Percentiles rank a stretch among this genome's conserved stretches.
phyloP scores from a whole-genome alignment of 768 basidiomycete genomes.

The Zangia roseola region DNA sequence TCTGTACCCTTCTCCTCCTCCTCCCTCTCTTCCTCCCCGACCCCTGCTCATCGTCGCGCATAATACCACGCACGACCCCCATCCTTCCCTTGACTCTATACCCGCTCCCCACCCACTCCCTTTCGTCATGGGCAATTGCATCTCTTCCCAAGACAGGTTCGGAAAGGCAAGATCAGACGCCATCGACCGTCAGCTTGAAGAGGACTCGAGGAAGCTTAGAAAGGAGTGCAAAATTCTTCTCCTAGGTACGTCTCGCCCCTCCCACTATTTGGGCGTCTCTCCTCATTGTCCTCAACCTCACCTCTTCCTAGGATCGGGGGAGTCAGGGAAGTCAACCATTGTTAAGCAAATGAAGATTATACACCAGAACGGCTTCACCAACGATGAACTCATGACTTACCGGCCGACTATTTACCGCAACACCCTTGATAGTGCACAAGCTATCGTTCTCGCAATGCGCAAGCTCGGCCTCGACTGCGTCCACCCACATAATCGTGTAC shows the following conservation, averaged over 20 bases:
- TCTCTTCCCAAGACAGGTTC: constrained; percentile 53
- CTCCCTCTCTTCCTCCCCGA: too few species aligned
- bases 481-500: constrained; percentile 59
- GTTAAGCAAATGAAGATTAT: constrained; percentile 99
- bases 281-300: neutral
- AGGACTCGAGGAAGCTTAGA: constrained; percentile 77
- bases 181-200: constrained; percentile 84
- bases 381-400: constrained; percentile 73
- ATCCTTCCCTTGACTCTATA: neutral
- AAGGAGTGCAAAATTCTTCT: constrained; percentile 92
- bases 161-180: constrained; percentile 63
- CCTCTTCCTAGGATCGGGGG: constrained; percentile 74
- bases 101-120: neutral
- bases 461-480: constrained; percentile 81
- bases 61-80: neutral
- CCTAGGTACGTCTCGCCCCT: constrained; percentile 60
- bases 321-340: constrained; percentile 93
- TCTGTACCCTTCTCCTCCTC: neutral
- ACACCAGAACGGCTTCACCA: constrained; percentile 86
- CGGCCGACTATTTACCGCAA: constrained; percentile 81
- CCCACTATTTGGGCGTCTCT: constrained; percentile 8
- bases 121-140: constrained; percentile 64
- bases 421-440: constrained; percentile 86
- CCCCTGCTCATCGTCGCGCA: neutral
- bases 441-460: constrained; percentile 80